A percentile compares a stretch with the other conserved stretches of the same genome.
These are phyloP conservation scores for Neurospora sp. DNA, from an alignment of 495 filamentous ascomycete species.

Conservation along the genomic window DNA sequence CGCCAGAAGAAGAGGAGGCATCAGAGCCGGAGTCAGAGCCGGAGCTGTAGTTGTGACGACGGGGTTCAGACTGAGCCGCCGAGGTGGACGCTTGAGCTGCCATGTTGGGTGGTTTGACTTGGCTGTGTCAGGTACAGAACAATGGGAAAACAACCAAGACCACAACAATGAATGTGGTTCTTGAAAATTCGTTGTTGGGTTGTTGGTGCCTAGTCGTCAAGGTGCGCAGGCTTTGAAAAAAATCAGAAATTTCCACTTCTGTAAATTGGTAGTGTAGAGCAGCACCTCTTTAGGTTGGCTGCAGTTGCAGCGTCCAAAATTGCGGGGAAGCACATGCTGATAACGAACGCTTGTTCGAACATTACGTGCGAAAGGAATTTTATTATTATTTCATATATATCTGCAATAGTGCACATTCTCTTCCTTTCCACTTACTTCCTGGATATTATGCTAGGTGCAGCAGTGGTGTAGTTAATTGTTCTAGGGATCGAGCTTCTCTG, in stretches of 20 bases:
- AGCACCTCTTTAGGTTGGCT: not conserved
- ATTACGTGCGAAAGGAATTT: not conserved
- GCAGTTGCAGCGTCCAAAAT: not conserved
- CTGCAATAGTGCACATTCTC: too few relatives aligned
- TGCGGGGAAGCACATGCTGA: not conserved
- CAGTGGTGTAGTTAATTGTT: not conserved
- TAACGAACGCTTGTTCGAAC: not conserved
- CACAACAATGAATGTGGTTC: not conserved
- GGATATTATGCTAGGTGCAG: not conserved
- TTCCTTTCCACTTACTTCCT: too few relatives aligned
- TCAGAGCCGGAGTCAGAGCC: slow-evolving; percentile 3
- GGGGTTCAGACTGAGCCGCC: slow-evolving; percentile 1
- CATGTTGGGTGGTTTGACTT: not conserved
- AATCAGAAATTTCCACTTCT: not conserved
- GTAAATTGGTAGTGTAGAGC: not conserved
- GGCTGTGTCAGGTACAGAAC: not conserved
- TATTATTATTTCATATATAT: too few relatives aligned
- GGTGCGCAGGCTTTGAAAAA: not conserved
- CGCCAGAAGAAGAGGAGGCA: slow-evolving; percentile 17
- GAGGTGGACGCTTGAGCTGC: not conserved
- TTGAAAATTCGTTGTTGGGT: not conserved
- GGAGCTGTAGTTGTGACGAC: slow-evolving; percentile 6
- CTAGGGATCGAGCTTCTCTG: too few relatives aligned
- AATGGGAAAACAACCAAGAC: not conserved
- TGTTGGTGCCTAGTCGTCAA: not conserved